These are phyloP conservation scores for Beauveria bassiana DNA, from an alignment of 2,329 filamentous ascomycete genomes.

Conservation along the genomic window DNA sequence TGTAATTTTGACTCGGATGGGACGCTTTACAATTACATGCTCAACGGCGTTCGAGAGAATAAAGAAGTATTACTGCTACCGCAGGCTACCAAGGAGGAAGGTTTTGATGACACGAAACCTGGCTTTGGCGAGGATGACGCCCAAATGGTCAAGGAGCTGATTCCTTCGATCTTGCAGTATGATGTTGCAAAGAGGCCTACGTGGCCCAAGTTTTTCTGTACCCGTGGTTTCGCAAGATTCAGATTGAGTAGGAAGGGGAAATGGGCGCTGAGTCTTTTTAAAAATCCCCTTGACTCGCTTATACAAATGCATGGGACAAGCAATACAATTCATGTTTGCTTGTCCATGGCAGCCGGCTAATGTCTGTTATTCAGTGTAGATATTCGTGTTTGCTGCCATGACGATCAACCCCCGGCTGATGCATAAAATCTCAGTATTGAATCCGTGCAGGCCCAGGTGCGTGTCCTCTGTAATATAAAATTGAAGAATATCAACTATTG, in stretches of 20 bases:
- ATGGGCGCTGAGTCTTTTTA: too few relatives aligned
- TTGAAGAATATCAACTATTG: too few relatives aligned
- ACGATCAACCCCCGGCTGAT: too few relatives aligned
- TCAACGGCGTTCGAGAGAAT: conserved; percentile 18
- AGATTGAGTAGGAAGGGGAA: not conserved
- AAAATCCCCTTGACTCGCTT: too few relatives aligned
- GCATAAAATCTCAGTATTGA: too few relatives aligned
- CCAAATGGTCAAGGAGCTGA: conserved; percentile 18
- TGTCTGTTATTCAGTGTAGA: too few relatives aligned
- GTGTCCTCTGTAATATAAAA: too few relatives aligned
- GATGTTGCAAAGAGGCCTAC: conserved; percentile 22
- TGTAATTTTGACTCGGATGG: conserved; percentile 21
- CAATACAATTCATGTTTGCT: too few relatives aligned
- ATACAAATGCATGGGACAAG: not conserved
- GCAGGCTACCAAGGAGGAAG: conserved; percentile 20
- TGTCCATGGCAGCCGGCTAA: too few relatives aligned
- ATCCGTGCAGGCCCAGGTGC: too few relatives aligned
- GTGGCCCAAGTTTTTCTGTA: conserved; percentile 18
- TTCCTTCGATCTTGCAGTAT: conserved; percentile 25
- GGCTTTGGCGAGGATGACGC: conserved; percentile 20
- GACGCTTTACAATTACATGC: conserved; percentile 19
- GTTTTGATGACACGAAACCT: conserved; percentile 18
- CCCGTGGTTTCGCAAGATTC: not conserved
- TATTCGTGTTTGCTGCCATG: too few relatives aligned
- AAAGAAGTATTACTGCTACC: conserved; percentile 18